Percentiles rank a stretch among this genome's conserved stretches.
These are phyloP conservation scores for Globisporangium megalacanthum DNA, from an alignment of 352 stramenopile genomes.

Conservation along the genomic window DNA sequence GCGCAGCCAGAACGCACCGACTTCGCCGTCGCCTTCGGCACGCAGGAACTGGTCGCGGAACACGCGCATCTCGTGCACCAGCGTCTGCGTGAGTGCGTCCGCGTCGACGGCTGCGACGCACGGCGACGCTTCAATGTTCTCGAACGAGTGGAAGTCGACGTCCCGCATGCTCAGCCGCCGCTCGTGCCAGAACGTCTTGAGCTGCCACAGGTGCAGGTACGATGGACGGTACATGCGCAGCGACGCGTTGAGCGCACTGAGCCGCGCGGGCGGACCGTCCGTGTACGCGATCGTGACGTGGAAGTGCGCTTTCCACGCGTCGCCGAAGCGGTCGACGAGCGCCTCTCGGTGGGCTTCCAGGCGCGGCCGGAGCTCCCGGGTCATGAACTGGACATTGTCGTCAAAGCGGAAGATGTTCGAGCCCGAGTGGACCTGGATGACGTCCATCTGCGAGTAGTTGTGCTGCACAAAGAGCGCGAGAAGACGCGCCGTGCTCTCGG, in stretches of 20 bases:
- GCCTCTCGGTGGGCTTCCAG: conserved; percentile 94
- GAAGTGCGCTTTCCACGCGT: conserved; percentile 93
- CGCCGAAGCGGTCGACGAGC: conserved; percentile 86
- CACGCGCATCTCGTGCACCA: conserved; percentile 92
- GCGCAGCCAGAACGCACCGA: conserved; percentile 96
- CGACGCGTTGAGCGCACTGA: conserved; percentile 95
- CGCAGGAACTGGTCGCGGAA: conserved; percentile 84
- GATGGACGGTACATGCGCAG: conserved; percentile 92
- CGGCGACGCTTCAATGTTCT: conserved; percentile 96
- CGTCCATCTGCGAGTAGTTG: conserved; percentile 91
- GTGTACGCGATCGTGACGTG: conserved; percentile 96
- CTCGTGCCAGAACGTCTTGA: conserved; percentile 99
- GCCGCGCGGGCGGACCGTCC: conserved; percentile 92
- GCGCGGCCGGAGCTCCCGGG: conserved; percentile 90
- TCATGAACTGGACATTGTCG: conserved; percentile 98
- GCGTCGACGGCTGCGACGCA: conserved; percentile 79
- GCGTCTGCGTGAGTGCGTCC: conserved; percentile 72
- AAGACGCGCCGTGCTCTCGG: conserved; percentile 88
- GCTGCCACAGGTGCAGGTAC: conserved; percentile 98
- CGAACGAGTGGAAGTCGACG: conserved; percentile 96
- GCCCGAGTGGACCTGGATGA: conserved; percentile 93
- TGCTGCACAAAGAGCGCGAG: conserved; percentile 91
- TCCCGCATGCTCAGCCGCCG: conserved; percentile 92
- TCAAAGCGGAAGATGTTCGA: conserved; percentile 96
- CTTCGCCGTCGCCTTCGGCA: conserved; percentile 75